Evolutionary conservation across 2,329 filamentous ascomycete genomes (phyloP).

Genomic region (Alternaria triticimaculans): DNA sequence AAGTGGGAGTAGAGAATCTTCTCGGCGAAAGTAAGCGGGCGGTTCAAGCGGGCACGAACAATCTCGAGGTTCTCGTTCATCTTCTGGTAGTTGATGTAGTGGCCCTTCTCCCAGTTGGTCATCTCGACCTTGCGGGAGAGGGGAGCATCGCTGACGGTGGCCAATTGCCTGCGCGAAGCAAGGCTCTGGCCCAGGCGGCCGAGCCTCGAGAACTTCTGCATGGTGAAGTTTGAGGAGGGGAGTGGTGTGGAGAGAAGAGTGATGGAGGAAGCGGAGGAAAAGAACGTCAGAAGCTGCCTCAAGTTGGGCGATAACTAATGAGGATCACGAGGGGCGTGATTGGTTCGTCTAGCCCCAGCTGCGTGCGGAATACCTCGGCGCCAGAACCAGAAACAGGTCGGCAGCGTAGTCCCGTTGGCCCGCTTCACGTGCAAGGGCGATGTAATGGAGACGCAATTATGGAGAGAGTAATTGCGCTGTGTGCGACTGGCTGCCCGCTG

Average conservation of each 20-base stretch:
- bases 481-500: not conserved
- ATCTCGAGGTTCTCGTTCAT: constrained; percentile 97
- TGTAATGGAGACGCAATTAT: constrained; percentile 21
- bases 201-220: constrained; percentile 76
- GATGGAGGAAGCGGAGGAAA: constrained; percentile 42
- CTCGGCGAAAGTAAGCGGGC: constrained; percentile 92
- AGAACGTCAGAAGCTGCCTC: constrained; percentile 46
- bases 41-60: constrained; percentile 87
- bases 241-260: constrained; percentile 47
- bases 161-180: constrained; percentile 71
- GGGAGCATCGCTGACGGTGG: constrained; percentile 83
- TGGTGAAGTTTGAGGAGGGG: constrained; percentile 53
- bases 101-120: constrained; percentile 93
- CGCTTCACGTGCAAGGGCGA: constrained; percentile 37
- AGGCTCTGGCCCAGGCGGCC: constrained; percentile 70
- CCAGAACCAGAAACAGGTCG: constrained; percentile 27
- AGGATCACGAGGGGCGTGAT: constrained; percentile 38
- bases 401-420: constrained; percentile 40
- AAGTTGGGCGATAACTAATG: constrained; percentile 45
- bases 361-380: constrained; percentile 39
- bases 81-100: constrained; percentile 99
- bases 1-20: constrained; percentile 99
- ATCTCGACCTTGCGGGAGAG: constrained; percentile 97
- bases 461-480: not conserved
- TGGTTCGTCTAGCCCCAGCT: constrained; percentile 36